Conservation (phyloP, 1,284 basidiomycete genomes). For the Ganoderma meredithae region DNA sequence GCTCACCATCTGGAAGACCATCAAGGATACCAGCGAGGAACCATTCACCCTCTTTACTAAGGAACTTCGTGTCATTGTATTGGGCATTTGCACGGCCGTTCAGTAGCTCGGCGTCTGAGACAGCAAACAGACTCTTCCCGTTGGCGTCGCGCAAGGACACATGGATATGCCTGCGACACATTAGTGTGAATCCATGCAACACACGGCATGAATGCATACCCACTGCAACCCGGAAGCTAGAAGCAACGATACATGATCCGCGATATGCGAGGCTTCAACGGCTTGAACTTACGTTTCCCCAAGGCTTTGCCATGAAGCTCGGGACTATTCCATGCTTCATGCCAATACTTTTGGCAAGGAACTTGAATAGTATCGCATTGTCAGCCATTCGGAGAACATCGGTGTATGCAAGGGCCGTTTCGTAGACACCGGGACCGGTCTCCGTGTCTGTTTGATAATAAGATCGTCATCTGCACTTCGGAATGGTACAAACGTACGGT, state of each 20-base stretch:
- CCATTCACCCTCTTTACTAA: conserved; percentile 88
- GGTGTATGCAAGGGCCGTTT: conserved; percentile 94
- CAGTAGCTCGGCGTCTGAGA: conserved; percentile 64
- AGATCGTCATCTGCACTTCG: not conserved
- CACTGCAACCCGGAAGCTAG: conserved; percentile 90
- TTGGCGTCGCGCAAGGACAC: conserved; percentile 80
- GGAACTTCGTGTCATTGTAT: conserved; percentile 83
- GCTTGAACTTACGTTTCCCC: conserved; percentile 73
- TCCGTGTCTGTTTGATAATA: conserved; percentile 77
- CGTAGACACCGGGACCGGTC: conserved; percentile 92
- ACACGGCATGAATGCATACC: conserved; percentile 54
- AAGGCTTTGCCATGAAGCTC: conserved; percentile 99
- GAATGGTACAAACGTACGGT: conserved; percentile 66
- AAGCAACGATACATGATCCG: conserved; percentile 2
- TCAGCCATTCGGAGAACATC: conserved; percentile 90
- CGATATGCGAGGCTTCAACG: not conserved
- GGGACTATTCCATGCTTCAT: conserved; percentile 90
- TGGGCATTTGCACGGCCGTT: conserved; percentile 72
- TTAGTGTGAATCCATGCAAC: not conserved
- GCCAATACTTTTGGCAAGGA: conserved; percentile 90
- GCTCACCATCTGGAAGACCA: conserved; percentile 86
- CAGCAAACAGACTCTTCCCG: conserved; percentile 85
- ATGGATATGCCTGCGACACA: conserved; percentile 79
- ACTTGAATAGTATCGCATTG: conserved; percentile 94
- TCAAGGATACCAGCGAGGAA: conserved; percentile 93